A percentile compares a stretch with the other conserved stretches of the same genome.
Evolutionary conservation across 2,329 filamentous ascomycete species (phyloP).

Genomic region (Pseudopyrenochaeta lycopersici): DNA sequence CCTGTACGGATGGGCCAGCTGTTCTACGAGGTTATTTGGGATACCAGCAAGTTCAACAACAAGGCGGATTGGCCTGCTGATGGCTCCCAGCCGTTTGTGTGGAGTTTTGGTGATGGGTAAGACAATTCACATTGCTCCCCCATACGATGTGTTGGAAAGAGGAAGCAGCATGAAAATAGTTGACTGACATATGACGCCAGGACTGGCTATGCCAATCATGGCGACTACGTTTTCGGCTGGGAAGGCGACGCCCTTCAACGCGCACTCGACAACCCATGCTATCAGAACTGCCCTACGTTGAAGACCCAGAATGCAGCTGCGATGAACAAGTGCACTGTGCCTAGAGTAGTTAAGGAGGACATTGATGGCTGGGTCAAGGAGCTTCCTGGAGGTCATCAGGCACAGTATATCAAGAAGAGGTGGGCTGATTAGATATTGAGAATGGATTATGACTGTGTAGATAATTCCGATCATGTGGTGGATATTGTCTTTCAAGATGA

Average conservation of each 20-base stretch:
- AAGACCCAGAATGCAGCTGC: constrained; percentile 55
- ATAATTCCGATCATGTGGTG: neutral
- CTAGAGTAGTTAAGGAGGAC: constrained; percentile 57
- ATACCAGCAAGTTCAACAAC: constrained; percentile 48
- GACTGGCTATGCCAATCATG: constrained; percentile 60
- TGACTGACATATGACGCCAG: constrained; percentile 11
- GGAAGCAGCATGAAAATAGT: too few relatives aligned
- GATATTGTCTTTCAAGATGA: neutral
- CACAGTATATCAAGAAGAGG: constrained; percentile 24
- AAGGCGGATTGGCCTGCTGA: constrained; percentile 31
- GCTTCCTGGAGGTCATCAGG: constrained; percentile 24
- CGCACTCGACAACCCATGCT: constrained; percentile 43
- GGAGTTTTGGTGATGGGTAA: constrained; percentile 49
- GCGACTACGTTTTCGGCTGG: constrained; percentile 64
- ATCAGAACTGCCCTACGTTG: constrained; percentile 53
- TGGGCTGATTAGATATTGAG: constrained; percentile 6
- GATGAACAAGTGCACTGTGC: constrained; percentile 59
- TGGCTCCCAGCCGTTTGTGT: constrained; percentile 43
- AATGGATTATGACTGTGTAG: neutral
- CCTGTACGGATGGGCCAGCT: constrained; percentile 47
- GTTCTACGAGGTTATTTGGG: constrained; percentile 38
- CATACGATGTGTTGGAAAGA: too few relatives aligned
- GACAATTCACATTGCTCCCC: neutral
- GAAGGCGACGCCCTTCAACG: constrained; percentile 59
- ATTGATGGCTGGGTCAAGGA: constrained; percentile 52